phyloP scores from a whole-genome alignment of 1,139 yeast species.

The Protomyces arabidopsidicola region DNA sequence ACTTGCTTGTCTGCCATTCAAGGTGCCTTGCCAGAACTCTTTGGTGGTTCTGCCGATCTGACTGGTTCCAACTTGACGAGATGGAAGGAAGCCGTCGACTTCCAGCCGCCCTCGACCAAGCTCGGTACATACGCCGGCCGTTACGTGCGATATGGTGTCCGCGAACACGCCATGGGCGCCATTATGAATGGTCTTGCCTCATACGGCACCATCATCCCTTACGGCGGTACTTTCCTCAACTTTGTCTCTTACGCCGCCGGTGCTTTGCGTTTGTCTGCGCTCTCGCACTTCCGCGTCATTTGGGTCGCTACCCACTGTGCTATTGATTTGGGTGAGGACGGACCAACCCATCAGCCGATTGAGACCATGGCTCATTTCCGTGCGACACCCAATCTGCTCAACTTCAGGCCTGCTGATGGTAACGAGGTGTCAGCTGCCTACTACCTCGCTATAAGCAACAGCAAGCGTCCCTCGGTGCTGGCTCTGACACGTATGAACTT shows the following conservation, averaged over 20 bases:
- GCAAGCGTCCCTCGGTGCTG: slow-evolving; percentile 76
- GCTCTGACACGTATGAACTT: slow-evolving; percentile 97
- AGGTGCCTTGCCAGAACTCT: slow-evolving; percentile 72
- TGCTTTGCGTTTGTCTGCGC: slow-evolving; percentile 91
- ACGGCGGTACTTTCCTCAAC: slow-evolving; percentile 98
- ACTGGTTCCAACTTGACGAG: slow-evolving; percentile 97
- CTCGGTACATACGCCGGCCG: slow-evolving; percentile 89
- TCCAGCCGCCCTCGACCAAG: slow-evolving; percentile 82
- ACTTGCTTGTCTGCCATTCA: slow-evolving; percentile 63
- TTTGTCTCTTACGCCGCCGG: slow-evolving; percentile 98
- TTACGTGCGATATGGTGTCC: slow-evolving; percentile 96
- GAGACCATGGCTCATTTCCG: slow-evolving; percentile 98
- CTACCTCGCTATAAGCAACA: slow-evolving; percentile 66
- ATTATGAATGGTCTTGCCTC: slow-evolving; percentile 97
- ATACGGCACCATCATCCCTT: slow-evolving; percentile 87
- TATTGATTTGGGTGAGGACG: slow-evolving; percentile 98
- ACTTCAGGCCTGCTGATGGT: slow-evolving; percentile 99
- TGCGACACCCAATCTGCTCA: slow-evolving; percentile 90
- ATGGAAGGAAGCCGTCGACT: slow-evolving; percentile 77
- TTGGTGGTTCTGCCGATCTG: slow-evolving; percentile 98
- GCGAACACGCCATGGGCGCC: slow-evolving; percentile 99
- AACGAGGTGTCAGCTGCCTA: slow-evolving; percentile 98
- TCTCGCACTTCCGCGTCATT: slow-evolving; percentile 87
- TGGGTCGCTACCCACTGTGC: slow-evolving; percentile 99
- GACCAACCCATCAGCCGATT: slow-evolving; percentile 99